Conservation (phyloP, 176 grass and related monocot genomes). For the Olyra latifolia region DNA sequence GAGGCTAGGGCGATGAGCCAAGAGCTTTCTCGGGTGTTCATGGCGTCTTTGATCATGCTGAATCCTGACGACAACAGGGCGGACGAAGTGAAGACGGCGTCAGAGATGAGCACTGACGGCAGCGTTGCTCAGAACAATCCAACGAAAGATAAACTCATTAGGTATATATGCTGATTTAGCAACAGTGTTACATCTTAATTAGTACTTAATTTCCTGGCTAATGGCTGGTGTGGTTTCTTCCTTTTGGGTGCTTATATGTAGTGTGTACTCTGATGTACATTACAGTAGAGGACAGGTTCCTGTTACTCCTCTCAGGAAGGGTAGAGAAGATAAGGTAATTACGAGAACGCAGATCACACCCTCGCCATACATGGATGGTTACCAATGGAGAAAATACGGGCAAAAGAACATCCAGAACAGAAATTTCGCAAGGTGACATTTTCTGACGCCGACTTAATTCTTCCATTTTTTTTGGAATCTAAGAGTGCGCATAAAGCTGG, state of each 20-base stretch:
- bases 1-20: conserved; percentile 18
- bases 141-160: conserved; percentile 7
- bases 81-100: not conserved
- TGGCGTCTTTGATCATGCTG: conserved; percentile 30
- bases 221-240: not conserved
- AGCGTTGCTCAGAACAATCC: not conserved
- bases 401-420: conserved; percentile 52
- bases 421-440: conserved; percentile 36
- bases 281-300: not conserved
- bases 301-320: not conserved
- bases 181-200: not conserved
- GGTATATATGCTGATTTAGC: conserved; percentile 4
- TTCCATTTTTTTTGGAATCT: not conserved
- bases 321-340: conserved; percentile 18
- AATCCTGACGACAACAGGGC: not conserved
- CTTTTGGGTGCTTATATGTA: not conserved
- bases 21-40: conserved; percentile 43
- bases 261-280: not conserved
- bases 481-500: too few species aligned
- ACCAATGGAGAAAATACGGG: conserved; percentile 57
- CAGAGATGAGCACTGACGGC: not conserved
- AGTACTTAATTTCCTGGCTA: not conserved
- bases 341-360: conserved; percentile 26
- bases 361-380: conserved; percentile 42
- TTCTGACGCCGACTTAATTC: not conserved